These are phyloP conservation scores for Fusarium bulbicola DNA, from an alignment of 2,329 filamentous ascomycete species.

Conservation along the genomic window DNA sequence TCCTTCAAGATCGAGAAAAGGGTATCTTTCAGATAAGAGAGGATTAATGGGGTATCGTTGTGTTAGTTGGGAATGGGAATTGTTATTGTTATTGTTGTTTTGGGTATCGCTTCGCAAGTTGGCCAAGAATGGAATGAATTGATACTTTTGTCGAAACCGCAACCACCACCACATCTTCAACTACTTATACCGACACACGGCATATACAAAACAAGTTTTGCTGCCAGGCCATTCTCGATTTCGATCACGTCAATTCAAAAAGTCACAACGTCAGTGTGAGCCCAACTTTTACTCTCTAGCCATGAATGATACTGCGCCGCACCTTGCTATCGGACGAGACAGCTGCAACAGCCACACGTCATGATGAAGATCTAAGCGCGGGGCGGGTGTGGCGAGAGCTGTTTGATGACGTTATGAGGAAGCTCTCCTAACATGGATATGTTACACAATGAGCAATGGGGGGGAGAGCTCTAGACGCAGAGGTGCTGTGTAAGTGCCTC, in stretches of 20 bases:
- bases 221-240: constrained; percentile 8
- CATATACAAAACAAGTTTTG: constrained; percentile 41
- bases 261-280: constrained; percentile 39
- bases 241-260: constrained; percentile 32
- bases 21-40: constrained; percentile 27
- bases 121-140: constrained; percentile 32
- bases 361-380: constrained; percentile 35
- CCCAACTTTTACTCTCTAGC: constrained; percentile 6
- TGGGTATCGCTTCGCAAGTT: constrained; percentile 22
- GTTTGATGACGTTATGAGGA: constrained; percentile 38
- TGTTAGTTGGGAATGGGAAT: constrained; percentile 26
- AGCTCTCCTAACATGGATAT: constrained; percentile 20
- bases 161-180: constrained; percentile 31
- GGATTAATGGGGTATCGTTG: constrained; percentile 25
- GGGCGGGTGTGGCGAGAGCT: constrained; percentile 37
- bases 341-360: constrained; percentile 40
- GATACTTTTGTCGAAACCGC: constrained; percentile 25
- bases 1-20: constrained; percentile 25
- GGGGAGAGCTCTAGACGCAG: constrained; percentile 9
- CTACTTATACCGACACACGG: constrained; percentile 31
- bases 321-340: constrained; percentile 25
- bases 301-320: constrained; percentile 37
- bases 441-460: neutral
- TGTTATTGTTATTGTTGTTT: constrained; percentile 11
- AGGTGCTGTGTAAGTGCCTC: constrained; percentile 9